Conservation (phyloP, 129 eudicot genomes). For the Oenanthe sinensis region DNA sequence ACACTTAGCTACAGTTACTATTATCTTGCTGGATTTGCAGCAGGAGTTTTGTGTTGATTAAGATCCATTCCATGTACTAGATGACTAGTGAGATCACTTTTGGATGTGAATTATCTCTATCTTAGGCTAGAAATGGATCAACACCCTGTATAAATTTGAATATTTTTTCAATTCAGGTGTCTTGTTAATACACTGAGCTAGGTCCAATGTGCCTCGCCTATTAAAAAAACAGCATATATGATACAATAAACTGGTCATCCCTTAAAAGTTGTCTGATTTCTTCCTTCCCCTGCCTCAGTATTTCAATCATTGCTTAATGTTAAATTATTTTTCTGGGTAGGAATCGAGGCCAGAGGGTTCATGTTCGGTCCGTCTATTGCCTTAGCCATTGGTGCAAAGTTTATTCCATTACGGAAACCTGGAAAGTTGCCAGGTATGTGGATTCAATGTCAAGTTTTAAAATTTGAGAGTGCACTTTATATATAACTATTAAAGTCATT, state of each 20-base stretch:
- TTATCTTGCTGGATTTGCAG: background rate
- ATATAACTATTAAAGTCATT: background rate
- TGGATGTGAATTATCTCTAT: background rate
- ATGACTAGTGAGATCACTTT: background rate
- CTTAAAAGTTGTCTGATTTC: background rate
- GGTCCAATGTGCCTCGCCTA: background rate
- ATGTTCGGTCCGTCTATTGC: slow-evolving; percentile 47
- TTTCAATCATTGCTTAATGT: background rate
- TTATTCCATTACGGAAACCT: slow-evolving; percentile 39
- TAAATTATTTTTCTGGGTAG: slow-evolving; percentile 9
- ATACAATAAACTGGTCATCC: background rate
- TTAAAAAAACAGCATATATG: background rate
- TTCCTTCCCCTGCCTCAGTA: background rate
- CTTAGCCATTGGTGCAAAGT: slow-evolving; percentile 49
- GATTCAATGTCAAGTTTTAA: background rate
- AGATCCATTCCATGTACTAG: background rate
- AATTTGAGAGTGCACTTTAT: background rate
- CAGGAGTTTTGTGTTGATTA: background rate
- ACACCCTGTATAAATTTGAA: background rate
- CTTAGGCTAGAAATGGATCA: background rate
- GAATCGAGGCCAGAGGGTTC: slow-evolving; percentile 55
- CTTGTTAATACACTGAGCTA: background rate
- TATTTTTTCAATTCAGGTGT: background rate
- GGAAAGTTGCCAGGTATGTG: slow-evolving; percentile 39
- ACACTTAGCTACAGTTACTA: background rate